Evolutionary conservation across 345 rosid species (phyloP), one percentile per base, ranked within the genome.

Genomic region (Eucalyptus cloeziana): DNA sequence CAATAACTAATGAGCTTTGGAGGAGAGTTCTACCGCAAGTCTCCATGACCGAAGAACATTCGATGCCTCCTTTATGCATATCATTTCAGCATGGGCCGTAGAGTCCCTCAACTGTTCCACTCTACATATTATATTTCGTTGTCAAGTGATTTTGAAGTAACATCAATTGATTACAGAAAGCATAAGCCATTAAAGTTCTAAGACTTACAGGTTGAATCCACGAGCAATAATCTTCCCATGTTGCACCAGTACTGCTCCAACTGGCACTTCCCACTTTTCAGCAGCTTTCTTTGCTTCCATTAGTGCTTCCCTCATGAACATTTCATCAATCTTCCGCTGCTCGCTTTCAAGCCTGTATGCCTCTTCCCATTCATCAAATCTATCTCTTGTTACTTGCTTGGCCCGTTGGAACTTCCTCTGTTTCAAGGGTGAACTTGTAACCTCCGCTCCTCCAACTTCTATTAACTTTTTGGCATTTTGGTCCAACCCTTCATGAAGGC

Each of bases 311-410:
- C 94, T 95, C 99, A 98, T 97, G 93, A 95, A 98, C 90, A 95
- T 94, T 91, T 96, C 99, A 91, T 98, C 99, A 85, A 88, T 86
- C 91, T 91, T 94, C 44, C 92, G 93, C 93, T 93, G 98, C 92
- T 96, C 98, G 22, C 93, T 91, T 90, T 98, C 98, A 87, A 90
- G 90, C 88, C 83, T 89, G 90, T 94, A 95, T 54, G 99, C 99
- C 90, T 98, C 99, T 93, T 98, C 99, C 99, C 99, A 98, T 83
- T 97, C 98, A 88, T 97, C 99, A 93, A 96, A 98, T 90, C 93
- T 95, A 89, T 98, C 97, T 76, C 92, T 94, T 45, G 91, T 87
- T 51, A 97, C 97, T 90, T 97, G 99, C 89, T 92, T 93, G 83
- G 91, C 91, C 89, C 96, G 92, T 90, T 94, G 98, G 90, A 98